A percentile compares a stretch with the other conserved stretches of the same genome.
These are phyloP conservation scores for Eleusine indica DNA, from an alignment of 176 grass and related monocot species.

Conservation along the genomic window DNA sequence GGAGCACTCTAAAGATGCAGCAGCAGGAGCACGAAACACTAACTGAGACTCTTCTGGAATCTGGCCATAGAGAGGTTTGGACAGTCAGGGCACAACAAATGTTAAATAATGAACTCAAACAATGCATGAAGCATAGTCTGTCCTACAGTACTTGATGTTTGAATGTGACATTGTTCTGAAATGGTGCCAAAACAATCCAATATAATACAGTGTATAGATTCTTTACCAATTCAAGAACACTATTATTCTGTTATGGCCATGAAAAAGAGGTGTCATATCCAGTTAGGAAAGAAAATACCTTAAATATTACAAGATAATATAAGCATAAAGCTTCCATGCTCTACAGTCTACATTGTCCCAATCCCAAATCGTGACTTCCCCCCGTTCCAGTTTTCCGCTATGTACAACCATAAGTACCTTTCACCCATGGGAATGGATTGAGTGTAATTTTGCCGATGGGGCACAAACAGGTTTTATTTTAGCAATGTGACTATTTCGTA, in stretches of 20 bases:
- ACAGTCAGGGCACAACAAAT: not conserved
- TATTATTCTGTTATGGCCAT: not conserved
- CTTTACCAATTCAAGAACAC: not conserved
- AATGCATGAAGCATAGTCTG: not conserved
- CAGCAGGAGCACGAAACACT: conserved; percentile 74
- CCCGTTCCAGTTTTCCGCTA: not conserved
- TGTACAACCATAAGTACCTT: not conserved
- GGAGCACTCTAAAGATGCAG: conserved; percentile 79
- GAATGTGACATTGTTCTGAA: not conserved
- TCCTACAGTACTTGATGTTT: not conserved
- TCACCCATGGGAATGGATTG: not conserved
- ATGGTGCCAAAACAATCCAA: not conserved
- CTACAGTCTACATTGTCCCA: not conserved
- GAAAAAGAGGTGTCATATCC: not conserved
- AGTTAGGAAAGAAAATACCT: not conserved
- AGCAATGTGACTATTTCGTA: not conserved
- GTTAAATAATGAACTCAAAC: not conserved
- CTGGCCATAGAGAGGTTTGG: conserved; percentile 42
- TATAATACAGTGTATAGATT: not conserved
- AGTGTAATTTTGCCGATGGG: not conserved
- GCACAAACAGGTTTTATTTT: not conserved
- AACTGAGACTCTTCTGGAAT: conserved; percentile 87
- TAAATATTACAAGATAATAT: not conserved
- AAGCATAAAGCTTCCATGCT: not conserved
- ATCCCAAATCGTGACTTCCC: not conserved